These are phyloP conservation scores for Septoria petroselini DNA, from an alignment of 2,329 filamentous ascomycete genomes.

Conservation along the genomic window DNA sequence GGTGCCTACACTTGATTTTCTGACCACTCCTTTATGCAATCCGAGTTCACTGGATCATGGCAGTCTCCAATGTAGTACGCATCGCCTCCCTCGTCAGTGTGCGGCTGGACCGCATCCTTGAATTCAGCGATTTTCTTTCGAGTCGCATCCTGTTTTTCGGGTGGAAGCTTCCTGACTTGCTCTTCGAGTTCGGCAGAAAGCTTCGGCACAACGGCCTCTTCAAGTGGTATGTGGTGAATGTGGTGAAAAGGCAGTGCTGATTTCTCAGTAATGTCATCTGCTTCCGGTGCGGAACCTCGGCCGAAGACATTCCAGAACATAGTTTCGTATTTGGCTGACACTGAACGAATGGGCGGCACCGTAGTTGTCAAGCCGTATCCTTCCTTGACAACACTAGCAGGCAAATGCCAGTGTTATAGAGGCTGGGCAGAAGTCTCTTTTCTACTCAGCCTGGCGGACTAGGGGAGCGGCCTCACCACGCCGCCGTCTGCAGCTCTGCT, in stretches of 20 bases:
- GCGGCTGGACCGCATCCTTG: conserved; percentile 25
- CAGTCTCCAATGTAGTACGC: conserved; percentile 27
- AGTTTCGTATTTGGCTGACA: no score
- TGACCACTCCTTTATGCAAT: conserved; percentile 2
- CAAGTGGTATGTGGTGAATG: background rate
- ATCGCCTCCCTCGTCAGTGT: conserved; percentile 28
- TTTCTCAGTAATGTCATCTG: no score
- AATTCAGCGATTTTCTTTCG: conserved; percentile 2
- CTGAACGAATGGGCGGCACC: no score
- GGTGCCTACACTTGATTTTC: no score
- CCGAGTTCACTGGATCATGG: conserved; percentile 18
- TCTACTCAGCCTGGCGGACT: no score
- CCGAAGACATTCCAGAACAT: no score
- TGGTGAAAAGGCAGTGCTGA: background rate
- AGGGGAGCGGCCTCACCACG: no score
- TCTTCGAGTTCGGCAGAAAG: conserved; percentile 1
- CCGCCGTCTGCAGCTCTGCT: background rate
- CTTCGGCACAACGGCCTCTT: background rate
- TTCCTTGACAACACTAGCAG: no score
- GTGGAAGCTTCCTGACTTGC: conserved; percentile 3
- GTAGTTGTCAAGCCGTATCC: no score
- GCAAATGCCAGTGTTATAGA: no score
- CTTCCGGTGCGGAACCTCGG: no score
- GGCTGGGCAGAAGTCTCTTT: no score
- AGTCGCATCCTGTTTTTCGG: background rate